Base-by-base conservation (phyloP, 1,284 basidiomycete genomes). In the Cronartium quercuum region DNA sequence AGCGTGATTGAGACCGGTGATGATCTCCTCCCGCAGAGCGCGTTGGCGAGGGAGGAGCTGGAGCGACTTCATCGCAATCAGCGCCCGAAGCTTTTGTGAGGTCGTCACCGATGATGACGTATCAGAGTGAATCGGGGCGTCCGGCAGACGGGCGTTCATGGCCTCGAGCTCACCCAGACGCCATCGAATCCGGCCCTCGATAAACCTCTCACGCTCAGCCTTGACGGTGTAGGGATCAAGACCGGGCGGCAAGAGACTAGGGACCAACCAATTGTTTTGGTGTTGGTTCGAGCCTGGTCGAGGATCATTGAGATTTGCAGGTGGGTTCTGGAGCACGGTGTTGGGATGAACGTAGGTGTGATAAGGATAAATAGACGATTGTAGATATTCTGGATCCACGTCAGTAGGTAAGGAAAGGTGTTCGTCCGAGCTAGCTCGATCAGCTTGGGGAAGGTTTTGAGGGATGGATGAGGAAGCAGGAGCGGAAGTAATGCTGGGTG, bases 51-150 rank as follows among this genome's bases (percentile, higher is more conserved):
- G 90, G 35, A 96, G 85, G 24, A 98, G 86, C 21, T 90, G 88
- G n/a, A 98, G 87, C 9, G 89, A 87, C 81, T 97, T 96, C 81
- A 98, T 88, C 83, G 98, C 95, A 79, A 98, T 97, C 71, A 95
- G 84, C 0, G 93, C 92, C 68, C 90, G 89, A 21, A 98, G 85
- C 81, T 95, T 94, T 79, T 81, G 75, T 61, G 80, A 61, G 29
- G 15, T 74, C 80, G 6, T 81, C 79, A 79, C 86, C 84, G 66
- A 84, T 81, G 21, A 83, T 81, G 35, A 57, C 21, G 21, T 77
- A 77, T 61, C 83, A 82, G 37, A 86, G 86, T 57, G 87, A 84
- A 12, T 82, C 80, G 15, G 81, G 78, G 47, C 88, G 74, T 91
- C 91, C 6, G 81, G 78, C 78, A 92, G 88, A 47, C 90, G 94